Base-by-base conservation (phyloP, 441 rosid species). In the Macaranga tanarius region DNA sequence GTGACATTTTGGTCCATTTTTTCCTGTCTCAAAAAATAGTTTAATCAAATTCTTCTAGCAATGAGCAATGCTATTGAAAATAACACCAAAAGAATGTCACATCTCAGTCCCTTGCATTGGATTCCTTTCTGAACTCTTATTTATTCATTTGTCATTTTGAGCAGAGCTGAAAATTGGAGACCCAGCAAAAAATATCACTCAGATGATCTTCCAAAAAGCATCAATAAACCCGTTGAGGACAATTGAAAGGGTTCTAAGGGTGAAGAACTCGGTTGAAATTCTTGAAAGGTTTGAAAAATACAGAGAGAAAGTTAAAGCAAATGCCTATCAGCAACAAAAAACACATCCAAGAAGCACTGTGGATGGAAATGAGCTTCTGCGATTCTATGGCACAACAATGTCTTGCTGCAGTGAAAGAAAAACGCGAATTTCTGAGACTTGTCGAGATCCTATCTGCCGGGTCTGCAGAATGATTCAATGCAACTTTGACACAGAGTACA, bases 321-420 rank as follows among this genome's bases (percentile, higher is more conserved):
- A 56, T 52, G 81, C 86, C 11, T 65, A 73, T 6, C 67, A 73
- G 48, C 78, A 69, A 28, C 66, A 65, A 54, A 73, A 34, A 69
- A 56, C 67, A 67, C 80, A 85, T 73, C 87, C 85, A 10, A 74
- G 87, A 74, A 84, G 83, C 79, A 56, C 45, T 7, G 88, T 83
- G 0, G 93, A 86, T 70, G 90, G 91, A 12, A 84, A 87, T 8
- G 88, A 89, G 79, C 73, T 84, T 47, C 62, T 83, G 62, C 71
- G 70, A 47, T 89, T 89, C 81, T 83, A 78, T 13, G 79, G 93
- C 66, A 85, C 84, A 2, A 78, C 84, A 38, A 79, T 85, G 74
- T 79, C 85, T 38, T 87, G 89, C 26, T 67, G 82, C 71, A 42
- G 67, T 22, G 71, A 74, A 48, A 79, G 74, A 50, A 47, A 63